phyloP scores from a whole-genome alignment of 495 filamentous ascomycete species.

The Aspergillus sparsus region DNA sequence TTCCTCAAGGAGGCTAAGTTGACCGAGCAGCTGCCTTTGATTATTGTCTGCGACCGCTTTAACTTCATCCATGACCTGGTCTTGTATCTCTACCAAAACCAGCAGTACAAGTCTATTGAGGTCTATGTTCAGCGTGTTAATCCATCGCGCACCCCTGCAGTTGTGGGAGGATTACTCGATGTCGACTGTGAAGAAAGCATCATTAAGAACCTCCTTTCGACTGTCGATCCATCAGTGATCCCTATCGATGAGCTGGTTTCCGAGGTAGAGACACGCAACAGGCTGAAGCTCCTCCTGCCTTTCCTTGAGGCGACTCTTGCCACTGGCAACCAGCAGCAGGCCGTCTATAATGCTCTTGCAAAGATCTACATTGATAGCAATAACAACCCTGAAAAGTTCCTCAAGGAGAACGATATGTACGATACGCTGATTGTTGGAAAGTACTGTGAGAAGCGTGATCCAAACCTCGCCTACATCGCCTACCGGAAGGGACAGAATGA shows the following conservation, averaged over 20 bases:
- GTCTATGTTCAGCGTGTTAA: slow-evolving; percentile 99
- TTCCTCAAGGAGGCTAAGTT: slow-evolving; percentile 97
- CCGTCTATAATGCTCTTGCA: slow-evolving; percentile 95
- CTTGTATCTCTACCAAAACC: slow-evolving; percentile 97
- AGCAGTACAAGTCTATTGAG: slow-evolving; percentile 99
- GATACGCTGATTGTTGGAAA: slow-evolving; percentile 91
- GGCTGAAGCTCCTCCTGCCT: slow-evolving; percentile 91
- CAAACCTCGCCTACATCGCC: slow-evolving; percentile 93
- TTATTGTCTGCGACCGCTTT: slow-evolving; percentile 98
- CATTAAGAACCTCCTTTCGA: slow-evolving; percentile 89
- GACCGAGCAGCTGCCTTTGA: slow-evolving; percentile 89
- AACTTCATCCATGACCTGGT: slow-evolving; percentile 98
- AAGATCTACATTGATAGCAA: slow-evolving; percentile 99
- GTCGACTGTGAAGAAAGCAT: slow-evolving; percentile 96
- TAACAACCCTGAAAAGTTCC: slow-evolving; percentile 97
- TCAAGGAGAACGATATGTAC: slow-evolving; percentile 97
- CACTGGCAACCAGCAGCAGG: slow-evolving; percentile 93
- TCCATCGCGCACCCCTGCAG: slow-evolving; percentile 86
- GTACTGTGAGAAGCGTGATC: slow-evolving; percentile 98
- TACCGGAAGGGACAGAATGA: slow-evolving; percentile 98
- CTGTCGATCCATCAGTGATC: slow-evolving; percentile 79
- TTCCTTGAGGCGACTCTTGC: slow-evolving; percentile 94
- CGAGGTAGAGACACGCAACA: slow-evolving; percentile 93
- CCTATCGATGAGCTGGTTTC: slow-evolving; percentile 95
- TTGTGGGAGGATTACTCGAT: slow-evolving; percentile 93